A percentile compares a stretch with the other conserved stretches of the same genome.
Evolutionary conservation across 2,329 filamentous ascomycete species (phyloP).

Genomic region (Penicillium sp.): DNA sequence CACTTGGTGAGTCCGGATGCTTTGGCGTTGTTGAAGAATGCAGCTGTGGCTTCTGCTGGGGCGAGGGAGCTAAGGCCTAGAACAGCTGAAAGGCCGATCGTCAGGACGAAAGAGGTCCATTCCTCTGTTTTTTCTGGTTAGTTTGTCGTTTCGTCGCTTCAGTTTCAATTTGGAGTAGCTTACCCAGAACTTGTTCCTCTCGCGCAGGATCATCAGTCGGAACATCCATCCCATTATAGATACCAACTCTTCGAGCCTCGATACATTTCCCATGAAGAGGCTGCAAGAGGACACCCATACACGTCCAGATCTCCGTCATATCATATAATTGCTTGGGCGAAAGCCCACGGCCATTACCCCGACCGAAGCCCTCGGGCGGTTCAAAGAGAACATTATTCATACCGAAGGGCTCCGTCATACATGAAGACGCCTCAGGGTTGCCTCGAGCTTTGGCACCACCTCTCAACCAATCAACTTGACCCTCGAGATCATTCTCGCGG

Average conservation of each 20-base stretch:
- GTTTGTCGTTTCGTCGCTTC: background rate
- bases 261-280: constrained; percentile 58
- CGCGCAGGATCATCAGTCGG: constrained; percentile 42
- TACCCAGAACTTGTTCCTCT: constrained; percentile 60
- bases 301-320: constrained; percentile 69
- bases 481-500: constrained; percentile 62
- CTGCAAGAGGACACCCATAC: constrained; percentile 60
- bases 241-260: constrained; percentile 59
- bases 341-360: constrained; percentile 60
- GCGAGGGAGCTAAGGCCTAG: constrained; percentile 54
- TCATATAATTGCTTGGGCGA: constrained; percentile 63
- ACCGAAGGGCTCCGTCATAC: constrained; percentile 55
- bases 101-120: constrained; percentile 65
- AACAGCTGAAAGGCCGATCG: constrained; percentile 61
- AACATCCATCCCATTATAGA: constrained; percentile 61
- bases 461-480: constrained; percentile 66
- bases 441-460: constrained; percentile 58
- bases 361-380: constrained; percentile 61
- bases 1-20: constrained; percentile 62
- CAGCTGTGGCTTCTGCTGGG: constrained; percentile 42
- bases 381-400: constrained; percentile 60
- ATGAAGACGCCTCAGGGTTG: constrained; percentile 44
- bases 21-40: constrained; percentile 58
- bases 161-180: constrained; percentile 19
- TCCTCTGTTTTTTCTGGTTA: constrained; percentile 53